Percentiles rank a stretch among this genome's conserved stretches.
Conservation (phyloP, 495 filamentous ascomycete genomes). For the Copromyces sp. region DNA sequence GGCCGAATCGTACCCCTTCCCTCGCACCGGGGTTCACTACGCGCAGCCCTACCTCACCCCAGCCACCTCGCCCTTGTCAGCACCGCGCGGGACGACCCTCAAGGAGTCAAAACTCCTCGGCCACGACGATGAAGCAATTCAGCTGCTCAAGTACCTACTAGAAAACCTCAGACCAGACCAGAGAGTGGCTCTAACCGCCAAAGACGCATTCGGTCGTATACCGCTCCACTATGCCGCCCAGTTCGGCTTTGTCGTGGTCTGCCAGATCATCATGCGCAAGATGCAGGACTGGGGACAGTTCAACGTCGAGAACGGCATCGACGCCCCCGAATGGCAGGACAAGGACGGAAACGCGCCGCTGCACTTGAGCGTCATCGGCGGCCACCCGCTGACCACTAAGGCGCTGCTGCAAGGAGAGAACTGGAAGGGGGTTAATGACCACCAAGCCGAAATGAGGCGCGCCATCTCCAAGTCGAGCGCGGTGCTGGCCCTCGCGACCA, state of each 20-base stretch:
- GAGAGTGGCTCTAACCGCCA: slow-evolving; percentile 52
- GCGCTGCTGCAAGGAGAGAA: slow-evolving; percentile 71
- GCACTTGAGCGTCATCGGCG: slow-evolving; percentile 85
- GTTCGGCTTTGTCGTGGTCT: slow-evolving; percentile 82
- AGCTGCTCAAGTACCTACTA: slow-evolving; percentile 63
- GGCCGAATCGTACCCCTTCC: slow-evolving; percentile 32
- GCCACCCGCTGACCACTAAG: slow-evolving; percentile 76
- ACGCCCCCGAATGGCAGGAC: slow-evolving; percentile 81
- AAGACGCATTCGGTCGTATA: slow-evolving; percentile 72
- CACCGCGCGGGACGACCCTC: slow-evolving; percentile 25
- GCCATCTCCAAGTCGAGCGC: slow-evolving; percentile 75
- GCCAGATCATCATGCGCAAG: slow-evolving; percentile 73
- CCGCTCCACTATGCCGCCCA: slow-evolving; percentile 94
- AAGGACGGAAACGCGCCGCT: slow-evolving; percentile 83
- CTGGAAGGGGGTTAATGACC: slow-evolving; percentile 49
- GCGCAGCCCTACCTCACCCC: slow-evolving; percentile 54
- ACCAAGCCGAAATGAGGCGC: slow-evolving; percentile 52
- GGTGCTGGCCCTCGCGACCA: slow-evolving; percentile 78
- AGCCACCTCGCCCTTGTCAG: slow-evolving; percentile 52
- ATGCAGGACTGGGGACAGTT: slow-evolving; percentile 87
- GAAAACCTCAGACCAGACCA: slow-evolving; percentile 60
- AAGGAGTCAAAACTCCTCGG: slow-evolving; percentile 50
- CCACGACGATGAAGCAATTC: slow-evolving; percentile 62
- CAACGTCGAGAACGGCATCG: slow-evolving; percentile 72
- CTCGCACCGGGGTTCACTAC: slow-evolving; percentile 47